Evolutionary conservation across 1,284 basidiomycete genomes (phyloP).

Genomic region (Neonothopanus nambi): DNA sequence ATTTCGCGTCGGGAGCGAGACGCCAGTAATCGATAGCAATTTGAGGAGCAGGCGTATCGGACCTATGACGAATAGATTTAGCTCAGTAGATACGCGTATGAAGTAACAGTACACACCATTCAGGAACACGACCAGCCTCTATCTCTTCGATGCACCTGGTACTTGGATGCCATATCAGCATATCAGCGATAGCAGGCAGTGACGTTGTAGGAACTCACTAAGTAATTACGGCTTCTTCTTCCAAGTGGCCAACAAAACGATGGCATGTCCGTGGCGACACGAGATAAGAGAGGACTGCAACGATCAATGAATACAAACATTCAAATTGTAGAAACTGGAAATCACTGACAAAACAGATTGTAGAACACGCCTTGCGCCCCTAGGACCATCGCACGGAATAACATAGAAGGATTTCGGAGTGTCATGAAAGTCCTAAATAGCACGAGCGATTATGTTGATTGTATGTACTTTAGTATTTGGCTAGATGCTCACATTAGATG

Average conservation of each 20-base stretch:
- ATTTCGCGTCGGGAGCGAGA: constrained; percentile 67
- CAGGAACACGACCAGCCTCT: constrained; percentile 83
- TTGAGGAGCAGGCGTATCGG: constrained; percentile 71
- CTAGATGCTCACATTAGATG: constrained; percentile 72
- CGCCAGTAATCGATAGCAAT: constrained; percentile 97
- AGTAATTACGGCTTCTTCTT: constrained; percentile 93
- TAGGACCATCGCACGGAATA: constrained; percentile 81
- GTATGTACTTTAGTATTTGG: no score
- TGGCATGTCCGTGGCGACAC: constrained; percentile 85
- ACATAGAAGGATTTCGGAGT: constrained; percentile 72
- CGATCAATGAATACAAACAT: constrained; percentile 16
- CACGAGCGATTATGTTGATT: no score
- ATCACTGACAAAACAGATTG: constrained; percentile 80
- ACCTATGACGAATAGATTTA: constrained; percentile 34
- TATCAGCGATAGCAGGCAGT: constrained; percentile 10
- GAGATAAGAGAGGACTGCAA: constrained; percentile 75
- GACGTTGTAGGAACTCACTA: constrained; percentile 50
- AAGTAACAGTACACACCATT: constrained; percentile 61
- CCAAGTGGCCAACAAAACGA: constrained; percentile 90
- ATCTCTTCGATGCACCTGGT: constrained; percentile 84
- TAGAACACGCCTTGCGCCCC: constrained; percentile 91
- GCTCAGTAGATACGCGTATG: neutral
- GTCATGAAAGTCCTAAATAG: constrained; percentile 83
- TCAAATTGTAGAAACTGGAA: constrained; percentile 16
- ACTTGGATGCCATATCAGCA: constrained; percentile 43